These are phyloP conservation scores for Colletotrichum siamense DNA, from an alignment of 2,329 filamentous ascomycete genomes.

Conservation along the genomic window DNA sequence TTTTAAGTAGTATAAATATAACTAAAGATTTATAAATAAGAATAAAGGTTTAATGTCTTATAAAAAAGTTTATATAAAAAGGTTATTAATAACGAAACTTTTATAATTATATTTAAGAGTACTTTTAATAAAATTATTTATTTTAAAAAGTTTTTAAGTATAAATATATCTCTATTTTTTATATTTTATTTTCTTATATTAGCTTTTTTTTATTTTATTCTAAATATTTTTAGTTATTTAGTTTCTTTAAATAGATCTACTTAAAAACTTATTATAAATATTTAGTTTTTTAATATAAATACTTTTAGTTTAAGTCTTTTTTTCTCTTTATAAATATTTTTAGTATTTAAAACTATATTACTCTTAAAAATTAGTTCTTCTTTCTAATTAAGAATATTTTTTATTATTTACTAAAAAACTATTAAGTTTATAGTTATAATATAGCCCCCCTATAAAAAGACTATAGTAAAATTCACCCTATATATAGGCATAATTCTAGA, in stretches of 20 bases:
- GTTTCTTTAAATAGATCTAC: too few species aligned
- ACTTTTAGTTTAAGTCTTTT: too few species aligned
- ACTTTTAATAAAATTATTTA: neutral
- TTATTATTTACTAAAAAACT: neutral
- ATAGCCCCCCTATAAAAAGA: too few species aligned
- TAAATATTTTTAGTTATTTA: too few species aligned
- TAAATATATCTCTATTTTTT: neutral
- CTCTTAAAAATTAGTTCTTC: neutral
- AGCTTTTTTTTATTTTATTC: neutral
- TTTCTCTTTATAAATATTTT: neutral
- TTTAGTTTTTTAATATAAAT: neutral
- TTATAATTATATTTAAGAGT: neutral
- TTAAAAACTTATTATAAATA: neutral
- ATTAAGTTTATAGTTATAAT: neutral
- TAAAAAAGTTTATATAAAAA: too few species aligned
- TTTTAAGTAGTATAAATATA: too few species aligned
- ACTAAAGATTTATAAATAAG: too few species aligned
- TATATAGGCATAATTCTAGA: too few species aligned
- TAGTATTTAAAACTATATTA: neutral
- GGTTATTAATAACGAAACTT: accelerated
- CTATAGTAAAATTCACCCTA: too few species aligned
- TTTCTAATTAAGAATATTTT: accelerated
- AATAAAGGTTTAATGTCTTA: too few species aligned
- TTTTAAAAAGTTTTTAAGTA: too few species aligned
- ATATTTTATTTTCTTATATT: accelerated